Percentiles rank a stretch among this genome's conserved stretches.
Evolutionary conservation across 2,329 filamentous ascomycete genomes (phyloP).

Genomic region (Ophioceras dolichostomum): DNA sequence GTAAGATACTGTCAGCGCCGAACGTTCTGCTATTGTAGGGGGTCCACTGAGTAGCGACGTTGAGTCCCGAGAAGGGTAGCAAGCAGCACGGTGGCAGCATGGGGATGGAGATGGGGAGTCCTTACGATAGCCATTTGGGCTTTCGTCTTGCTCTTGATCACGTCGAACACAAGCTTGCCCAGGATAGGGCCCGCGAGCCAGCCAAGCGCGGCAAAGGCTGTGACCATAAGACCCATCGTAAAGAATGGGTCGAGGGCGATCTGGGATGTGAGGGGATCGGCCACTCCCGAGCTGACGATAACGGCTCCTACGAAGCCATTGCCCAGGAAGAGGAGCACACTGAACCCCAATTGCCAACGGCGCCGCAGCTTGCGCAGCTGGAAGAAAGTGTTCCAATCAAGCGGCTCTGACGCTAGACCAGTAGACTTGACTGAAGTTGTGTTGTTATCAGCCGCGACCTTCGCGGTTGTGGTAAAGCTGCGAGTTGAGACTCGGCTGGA

Average conservation of each 20-base stretch:
- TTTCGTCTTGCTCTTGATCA: slow-evolving; percentile 59
- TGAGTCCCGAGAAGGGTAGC: too few relatives aligned
- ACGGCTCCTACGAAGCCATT: slow-evolving; percentile 51
- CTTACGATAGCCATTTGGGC: slow-evolving; percentile 57
- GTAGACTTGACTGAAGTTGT: too few relatives aligned
- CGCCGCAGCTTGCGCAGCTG: slow-evolving; percentile 75
- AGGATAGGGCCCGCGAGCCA: slow-evolving; percentile 81
- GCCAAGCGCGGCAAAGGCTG: slow-evolving; percentile 66
- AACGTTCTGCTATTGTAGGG: too few relatives aligned
- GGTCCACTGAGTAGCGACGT: too few relatives aligned
- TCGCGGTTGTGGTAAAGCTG: slow-evolving; percentile 12
- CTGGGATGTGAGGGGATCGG: slow-evolving; percentile 58
- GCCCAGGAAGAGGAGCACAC: slow-evolving; percentile 49
- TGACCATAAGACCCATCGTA: slow-evolving; percentile 67
- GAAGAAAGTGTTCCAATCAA: slow-evolving; percentile 91
- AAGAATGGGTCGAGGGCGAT: slow-evolving; percentile 82
- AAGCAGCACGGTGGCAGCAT: too few relatives aligned
- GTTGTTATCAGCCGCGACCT: slow-evolving; percentile 14
- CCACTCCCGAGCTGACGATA: slow-evolving; percentile 57
- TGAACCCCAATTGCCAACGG: slow-evolving; percentile 70
- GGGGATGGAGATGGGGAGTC: too few relatives aligned
- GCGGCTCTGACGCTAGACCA: too few relatives aligned
- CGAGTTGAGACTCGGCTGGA: slow-evolving; percentile 9
- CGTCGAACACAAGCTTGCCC: slow-evolving; percentile 68
- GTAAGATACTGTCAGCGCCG: not conserved